phyloP scores from a whole-genome alignment of 2,329 filamentous ascomycete genomes.

The Epicoccum sorghinum region DNA sequence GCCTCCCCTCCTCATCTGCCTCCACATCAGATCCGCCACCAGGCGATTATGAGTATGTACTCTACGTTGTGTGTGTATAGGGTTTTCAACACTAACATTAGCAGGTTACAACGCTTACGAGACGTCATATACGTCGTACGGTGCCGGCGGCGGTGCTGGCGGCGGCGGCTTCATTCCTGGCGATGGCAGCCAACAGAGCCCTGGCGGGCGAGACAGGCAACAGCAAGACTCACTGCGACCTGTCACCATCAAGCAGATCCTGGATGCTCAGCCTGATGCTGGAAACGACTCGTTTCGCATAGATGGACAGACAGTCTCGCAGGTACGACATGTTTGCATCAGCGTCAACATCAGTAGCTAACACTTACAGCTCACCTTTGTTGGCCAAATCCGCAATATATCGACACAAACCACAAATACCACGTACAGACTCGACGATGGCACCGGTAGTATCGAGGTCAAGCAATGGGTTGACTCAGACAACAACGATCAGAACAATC shows the following conservation, averaged over 20 bases:
- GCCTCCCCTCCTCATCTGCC: slow-evolving; percentile 11
- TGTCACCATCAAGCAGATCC: slow-evolving; percentile 92
- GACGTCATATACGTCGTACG: slow-evolving; percentile 62
- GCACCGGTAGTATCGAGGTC: slow-evolving; percentile 89
- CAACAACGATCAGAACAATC: slow-evolving; percentile 52
- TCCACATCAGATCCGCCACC: slow-evolving; percentile 14
- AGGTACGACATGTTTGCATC: slow-evolving; percentile 46
- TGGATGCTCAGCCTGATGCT: slow-evolving; percentile 71
- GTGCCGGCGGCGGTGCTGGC: slow-evolving; percentile 59
- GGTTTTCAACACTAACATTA: slow-evolving; percentile 16
- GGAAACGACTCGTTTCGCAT: slow-evolving; percentile 76
- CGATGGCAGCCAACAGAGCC: slow-evolving; percentile 54
- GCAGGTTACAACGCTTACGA: slow-evolving; percentile 48
- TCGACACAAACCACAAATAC: slow-evolving; percentile 87
- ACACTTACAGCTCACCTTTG: slow-evolving; percentile 71
- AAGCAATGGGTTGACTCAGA: slow-evolving; percentile 82
- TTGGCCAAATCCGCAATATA: slow-evolving; percentile 89
- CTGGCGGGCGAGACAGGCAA: slow-evolving; percentile 57
- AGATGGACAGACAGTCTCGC: slow-evolving; percentile 74
- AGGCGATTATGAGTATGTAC: slow-evolving; percentile 19
- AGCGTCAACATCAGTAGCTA: slow-evolving; percentile 9
- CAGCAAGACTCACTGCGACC: slow-evolving; percentile 87
- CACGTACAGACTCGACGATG: slow-evolving; percentile 93
- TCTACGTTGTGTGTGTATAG: slow-evolving; percentile 25
- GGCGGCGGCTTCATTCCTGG: slow-evolving; percentile 67